Evolutionary conservation across 768 basidiomycete species (phyloP).

Genomic region (Terana coerulea): DNA sequence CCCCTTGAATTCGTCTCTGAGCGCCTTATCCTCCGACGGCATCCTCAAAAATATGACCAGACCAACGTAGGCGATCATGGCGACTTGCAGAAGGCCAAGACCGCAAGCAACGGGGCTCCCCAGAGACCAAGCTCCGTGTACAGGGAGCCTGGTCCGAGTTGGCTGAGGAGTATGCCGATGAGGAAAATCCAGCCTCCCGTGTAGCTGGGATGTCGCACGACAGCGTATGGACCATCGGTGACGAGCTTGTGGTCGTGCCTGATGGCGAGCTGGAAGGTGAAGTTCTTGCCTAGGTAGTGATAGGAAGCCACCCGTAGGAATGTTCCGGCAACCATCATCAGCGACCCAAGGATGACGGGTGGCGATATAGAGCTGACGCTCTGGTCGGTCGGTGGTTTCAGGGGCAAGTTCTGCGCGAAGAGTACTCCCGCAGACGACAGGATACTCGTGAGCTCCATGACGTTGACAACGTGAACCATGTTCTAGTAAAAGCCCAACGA

Average conservation of each 20-base stretch:
- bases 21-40: slow-evolving; percentile 3
- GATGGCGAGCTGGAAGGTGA: slow-evolving; percentile 27
- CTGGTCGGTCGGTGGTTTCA: neutral
- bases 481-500: no score
- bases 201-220: slow-evolving; percentile 28
- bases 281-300: slow-evolving; percentile 22
- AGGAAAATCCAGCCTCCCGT: slow-evolving; percentile 8
- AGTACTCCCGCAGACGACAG: neutral
- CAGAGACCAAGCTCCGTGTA: slow-evolving; percentile 3
- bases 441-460: neutral
- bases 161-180: slow-evolving; percentile 5
- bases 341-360: neutral
- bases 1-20: slow-evolving; percentile 2
- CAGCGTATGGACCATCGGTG: slow-evolving; percentile 24
- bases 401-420: neutral
- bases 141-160: slow-evolving; percentile 3
- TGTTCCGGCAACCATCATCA: neutral
- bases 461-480: neutral
- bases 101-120: neutral
- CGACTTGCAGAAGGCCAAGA: neutral
- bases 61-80: neutral
- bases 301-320: slow-evolving; percentile 16
- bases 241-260: slow-evolving; percentile 22
- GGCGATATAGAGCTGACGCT: slow-evolving; percentile 4
- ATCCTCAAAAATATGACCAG: neutral